Conservation (phyloP, 768 basidiomycete species). For the Rhizopogon salebrosus region DNA sequence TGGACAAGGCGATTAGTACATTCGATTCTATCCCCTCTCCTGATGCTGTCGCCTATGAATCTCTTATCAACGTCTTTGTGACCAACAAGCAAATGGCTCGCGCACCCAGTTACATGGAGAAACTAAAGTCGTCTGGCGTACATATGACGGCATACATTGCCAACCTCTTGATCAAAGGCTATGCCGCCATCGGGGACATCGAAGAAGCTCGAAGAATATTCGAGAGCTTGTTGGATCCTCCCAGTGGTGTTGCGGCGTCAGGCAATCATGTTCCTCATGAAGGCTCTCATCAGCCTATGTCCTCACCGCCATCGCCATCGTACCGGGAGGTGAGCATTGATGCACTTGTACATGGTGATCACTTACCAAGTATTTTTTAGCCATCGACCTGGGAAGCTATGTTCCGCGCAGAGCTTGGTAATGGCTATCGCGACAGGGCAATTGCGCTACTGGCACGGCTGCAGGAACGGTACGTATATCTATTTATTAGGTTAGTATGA, state of each 20-base stretch:
- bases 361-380: conserved; percentile 29
- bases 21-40: conserved; percentile 75
- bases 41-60: conserved; percentile 87
- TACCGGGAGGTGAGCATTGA: conserved; percentile 24
- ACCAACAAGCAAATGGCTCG: conserved; percentile 76
- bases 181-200: conserved; percentile 64
- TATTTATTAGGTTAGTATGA: background rate
- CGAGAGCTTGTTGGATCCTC: conserved; percentile 73
- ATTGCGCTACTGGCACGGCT: conserved; percentile 63
- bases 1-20: conserved; percentile 66
- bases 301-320: conserved; percentile 37
- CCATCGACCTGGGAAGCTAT: conserved; percentile 95
- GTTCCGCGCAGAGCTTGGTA: conserved; percentile 85
- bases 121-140: conserved; percentile 57
- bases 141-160: conserved; percentile 95
- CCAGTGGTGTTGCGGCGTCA: conserved; percentile 79
- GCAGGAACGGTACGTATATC: conserved; percentile 54
- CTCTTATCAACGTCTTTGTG: conserved; percentile 82
- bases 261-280: conserved; percentile 83
- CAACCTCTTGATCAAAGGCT: conserved; percentile 58
- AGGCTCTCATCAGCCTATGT: conserved; percentile 16
- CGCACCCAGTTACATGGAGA: conserved; percentile 58
- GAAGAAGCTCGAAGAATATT: conserved; percentile 73
- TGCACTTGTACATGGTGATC: background rate
- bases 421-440: conserved; percentile 69